Conservation (phyloP, 1,139 yeast species). For the Geotrichum phurueaensis region DNA sequence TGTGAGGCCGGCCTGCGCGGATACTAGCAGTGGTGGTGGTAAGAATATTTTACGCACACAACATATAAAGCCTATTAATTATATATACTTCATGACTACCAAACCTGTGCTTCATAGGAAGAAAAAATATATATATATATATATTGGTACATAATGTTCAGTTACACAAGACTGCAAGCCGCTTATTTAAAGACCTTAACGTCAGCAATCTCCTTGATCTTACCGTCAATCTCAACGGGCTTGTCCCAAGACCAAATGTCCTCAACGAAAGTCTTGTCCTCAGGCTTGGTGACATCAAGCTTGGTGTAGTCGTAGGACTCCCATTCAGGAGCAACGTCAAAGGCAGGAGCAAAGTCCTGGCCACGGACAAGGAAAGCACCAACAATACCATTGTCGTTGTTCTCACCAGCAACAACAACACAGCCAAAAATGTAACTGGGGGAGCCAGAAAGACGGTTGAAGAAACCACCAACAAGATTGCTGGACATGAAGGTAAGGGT, state of each 20-base stretch:
- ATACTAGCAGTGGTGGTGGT: slow-evolving; percentile 8
- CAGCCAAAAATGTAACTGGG: slow-evolving; percentile 92
- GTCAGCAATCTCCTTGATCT: slow-evolving; percentile 63
- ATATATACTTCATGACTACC: no score
- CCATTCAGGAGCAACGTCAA: slow-evolving; percentile 99
- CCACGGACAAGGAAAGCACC: slow-evolving; percentile 97
- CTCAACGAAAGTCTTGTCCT: slow-evolving; percentile 61
- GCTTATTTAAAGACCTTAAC: slow-evolving; percentile 75
- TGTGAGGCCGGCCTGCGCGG: slow-evolving; percentile 60
- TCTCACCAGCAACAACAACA: slow-evolving; percentile 94
- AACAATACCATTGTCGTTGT: slow-evolving; percentile 95
- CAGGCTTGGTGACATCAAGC: slow-evolving; percentile 62
- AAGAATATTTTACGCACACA: no score
- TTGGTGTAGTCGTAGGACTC: slow-evolving; percentile 70
- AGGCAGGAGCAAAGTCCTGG: slow-evolving; percentile 83
- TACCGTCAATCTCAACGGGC: slow-evolving; percentile 63
- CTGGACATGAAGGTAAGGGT: slow-evolving; percentile 97
- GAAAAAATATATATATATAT: no score
- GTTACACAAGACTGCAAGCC: not conserved
- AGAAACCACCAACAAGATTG: slow-evolving; percentile 97
- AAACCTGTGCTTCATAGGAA: no score
- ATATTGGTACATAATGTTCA: no score
- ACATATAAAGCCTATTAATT: no score
- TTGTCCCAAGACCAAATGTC: slow-evolving; percentile 86
- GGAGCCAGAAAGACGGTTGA: slow-evolving; percentile 89